A percentile compares a stretch with the other conserved stretches of the same genome.
phyloP scores from a whole-genome alignment of 1,284 basidiomycete species.

The Binderoboletus segoi region DNA sequence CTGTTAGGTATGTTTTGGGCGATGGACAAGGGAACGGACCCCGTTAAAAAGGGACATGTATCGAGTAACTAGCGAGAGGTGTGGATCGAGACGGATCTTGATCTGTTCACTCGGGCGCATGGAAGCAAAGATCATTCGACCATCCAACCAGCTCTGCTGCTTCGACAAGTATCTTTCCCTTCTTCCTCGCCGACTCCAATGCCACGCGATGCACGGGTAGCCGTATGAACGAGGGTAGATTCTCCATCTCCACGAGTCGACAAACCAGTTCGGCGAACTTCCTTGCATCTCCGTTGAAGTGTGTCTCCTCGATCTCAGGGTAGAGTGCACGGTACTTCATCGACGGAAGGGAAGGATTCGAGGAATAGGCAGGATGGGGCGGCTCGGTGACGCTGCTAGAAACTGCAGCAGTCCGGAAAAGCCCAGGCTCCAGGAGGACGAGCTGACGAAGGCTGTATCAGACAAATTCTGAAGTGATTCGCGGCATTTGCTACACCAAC shows the following conservation, averaged over 20 bases:
- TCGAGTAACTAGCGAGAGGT: too few relatives aligned
- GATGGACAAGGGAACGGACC: too few relatives aligned
- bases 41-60: too few relatives aligned
- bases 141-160: conserved; percentile 24
- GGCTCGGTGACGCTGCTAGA: conserved; percentile 17
- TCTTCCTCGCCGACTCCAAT: conserved; percentile 23
- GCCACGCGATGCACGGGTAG: conserved; percentile 30
- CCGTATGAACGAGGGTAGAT: conserved; percentile 23
- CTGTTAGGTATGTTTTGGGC: too few relatives aligned
- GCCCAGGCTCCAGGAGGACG: conserved; percentile 27
- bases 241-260: conserved; percentile 18
- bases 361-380: conserved; percentile 19
- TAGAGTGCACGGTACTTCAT: conserved; percentile 29
- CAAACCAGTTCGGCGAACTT: conserved; percentile 28
- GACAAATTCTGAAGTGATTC: not conserved
- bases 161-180: conserved; percentile 24
- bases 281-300: conserved; percentile 28
- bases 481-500: conserved; percentile 11
- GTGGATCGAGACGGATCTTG: too few relatives aligned
- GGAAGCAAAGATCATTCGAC: conserved; percentile 27
- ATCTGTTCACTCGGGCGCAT: not conserved
- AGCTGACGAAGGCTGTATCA: conserved; percentile 22
- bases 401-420: conserved; percentile 26
- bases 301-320: conserved; percentile 16
- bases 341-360: conserved; percentile 28